These are phyloP conservation scores for Lyophyllum semitale DNA, from an alignment of 768 basidiomycete species.

Conservation along the genomic window DNA sequence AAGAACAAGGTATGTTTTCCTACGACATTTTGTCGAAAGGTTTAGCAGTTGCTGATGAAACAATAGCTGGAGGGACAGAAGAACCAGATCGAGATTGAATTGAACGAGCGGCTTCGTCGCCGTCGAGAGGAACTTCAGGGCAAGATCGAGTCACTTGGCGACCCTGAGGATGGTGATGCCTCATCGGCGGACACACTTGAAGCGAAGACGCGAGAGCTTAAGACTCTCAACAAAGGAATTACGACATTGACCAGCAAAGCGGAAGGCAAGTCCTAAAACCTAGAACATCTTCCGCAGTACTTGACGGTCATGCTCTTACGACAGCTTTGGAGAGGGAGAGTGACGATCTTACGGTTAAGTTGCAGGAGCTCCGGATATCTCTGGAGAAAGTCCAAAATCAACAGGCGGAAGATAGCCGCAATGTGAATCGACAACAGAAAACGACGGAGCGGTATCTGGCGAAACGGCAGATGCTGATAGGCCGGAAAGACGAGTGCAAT, in stretches of 20 bases:
- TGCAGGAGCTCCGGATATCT: constrained; percentile 65
- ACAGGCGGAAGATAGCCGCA: constrained; percentile 84
- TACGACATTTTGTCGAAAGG: background rate
- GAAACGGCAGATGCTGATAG: constrained; percentile 83
- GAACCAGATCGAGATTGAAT: constrained; percentile 86
- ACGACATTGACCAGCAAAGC: constrained; percentile 61
- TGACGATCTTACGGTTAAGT: constrained; percentile 58
- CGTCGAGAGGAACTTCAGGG: constrained; percentile 75
- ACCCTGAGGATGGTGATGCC: constrained; percentile 54
- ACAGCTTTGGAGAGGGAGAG: constrained; percentile 72
- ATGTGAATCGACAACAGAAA: constrained; percentile 91
- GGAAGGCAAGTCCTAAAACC: constrained; percentile 45
- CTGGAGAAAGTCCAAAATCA: constrained; percentile 80
- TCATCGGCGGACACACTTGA: constrained; percentile 70
- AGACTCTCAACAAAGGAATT: constrained; percentile 66
- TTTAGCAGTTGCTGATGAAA: background rate
- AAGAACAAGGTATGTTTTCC: constrained; percentile 65
- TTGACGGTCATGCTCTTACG: background rate
- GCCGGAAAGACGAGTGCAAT: constrained; percentile 92
- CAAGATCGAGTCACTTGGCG: constrained; percentile 77
- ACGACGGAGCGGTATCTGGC: constrained; percentile 92
- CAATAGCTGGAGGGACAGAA: constrained; percentile 71
- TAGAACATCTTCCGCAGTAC: background rate
- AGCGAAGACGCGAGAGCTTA: constrained; percentile 67
- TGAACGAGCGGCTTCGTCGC: constrained; percentile 85